Percentiles rank a stretch among this genome's conserved stretches.
phyloP scores from a whole-genome alignment of 163 green algal species.

The Chlorella variabilis region DNA sequence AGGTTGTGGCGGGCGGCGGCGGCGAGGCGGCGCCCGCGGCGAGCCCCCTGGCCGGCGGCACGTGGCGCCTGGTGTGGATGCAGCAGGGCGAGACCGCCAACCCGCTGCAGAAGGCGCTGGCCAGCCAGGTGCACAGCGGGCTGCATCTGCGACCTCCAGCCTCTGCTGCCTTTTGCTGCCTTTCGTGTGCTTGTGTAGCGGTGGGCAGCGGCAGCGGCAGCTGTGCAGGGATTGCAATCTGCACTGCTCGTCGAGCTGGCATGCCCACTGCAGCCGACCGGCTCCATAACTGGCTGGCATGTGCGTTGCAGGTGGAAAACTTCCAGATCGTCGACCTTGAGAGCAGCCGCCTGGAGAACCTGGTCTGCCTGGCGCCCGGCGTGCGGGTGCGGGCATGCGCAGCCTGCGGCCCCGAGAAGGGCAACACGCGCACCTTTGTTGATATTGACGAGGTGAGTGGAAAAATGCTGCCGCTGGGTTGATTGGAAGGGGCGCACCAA shows the following conservation, averaged over 20 bases:
- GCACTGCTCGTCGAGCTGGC: too few species aligned
- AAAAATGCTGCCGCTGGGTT: not conserved
- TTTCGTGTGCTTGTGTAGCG: too few species aligned
- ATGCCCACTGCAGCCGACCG: too few species aligned
- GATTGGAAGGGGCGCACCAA: not conserved
- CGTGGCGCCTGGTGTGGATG: conserved; percentile 76
- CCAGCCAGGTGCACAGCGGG: conserved; percentile 38
- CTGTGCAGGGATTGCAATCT: too few species aligned
- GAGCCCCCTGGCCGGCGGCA: conserved; percentile 53
- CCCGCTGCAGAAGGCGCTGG: conserved; percentile 73
- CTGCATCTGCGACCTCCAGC: too few species aligned
- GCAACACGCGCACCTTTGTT: conserved; percentile 53
- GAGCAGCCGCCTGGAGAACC: conserved; percentile 65
- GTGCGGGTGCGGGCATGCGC: conserved; percentile 69
- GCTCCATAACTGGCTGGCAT: too few species aligned
- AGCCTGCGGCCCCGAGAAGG: conserved; percentile 40
- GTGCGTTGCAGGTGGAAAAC: conserved; percentile 47
- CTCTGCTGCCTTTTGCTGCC: too few species aligned
- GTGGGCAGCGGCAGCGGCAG: too few species aligned
- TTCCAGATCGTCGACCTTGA: conserved; percentile 71
- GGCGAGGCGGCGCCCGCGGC: conserved; percentile 21
- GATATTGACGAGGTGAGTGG: conserved; percentile 50
- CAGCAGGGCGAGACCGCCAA: conserved; percentile 72
- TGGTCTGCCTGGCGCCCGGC: conserved; percentile 53
- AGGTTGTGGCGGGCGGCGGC: not conserved